A percentile compares a stretch with the other conserved stretches of the same genome.
Conservation (phyloP, 2,329 filamentous ascomycete genomes). For the Pseudogymnoascus sp. region DNA sequence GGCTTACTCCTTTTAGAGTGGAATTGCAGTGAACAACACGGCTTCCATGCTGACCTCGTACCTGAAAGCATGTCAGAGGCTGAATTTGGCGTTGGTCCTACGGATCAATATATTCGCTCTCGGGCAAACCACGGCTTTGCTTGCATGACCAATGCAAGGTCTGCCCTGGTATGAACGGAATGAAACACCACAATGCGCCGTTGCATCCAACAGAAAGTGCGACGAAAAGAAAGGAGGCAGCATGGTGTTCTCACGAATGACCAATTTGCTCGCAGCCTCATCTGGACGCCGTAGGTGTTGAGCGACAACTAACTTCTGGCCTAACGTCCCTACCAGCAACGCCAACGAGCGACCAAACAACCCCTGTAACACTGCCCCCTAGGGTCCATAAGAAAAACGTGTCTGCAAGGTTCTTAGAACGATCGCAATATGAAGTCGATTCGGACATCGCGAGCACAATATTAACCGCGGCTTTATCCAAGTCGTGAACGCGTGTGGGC, state of each 20-base stretch:
- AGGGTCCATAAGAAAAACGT: not conserved
- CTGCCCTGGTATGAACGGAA: not conserved
- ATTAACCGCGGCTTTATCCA: not conserved
- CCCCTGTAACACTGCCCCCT: not conserved
- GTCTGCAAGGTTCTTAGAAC: not conserved
- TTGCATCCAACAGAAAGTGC: not conserved
- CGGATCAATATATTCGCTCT: not conserved
- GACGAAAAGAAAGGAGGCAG: not conserved
- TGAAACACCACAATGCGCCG: not conserved
- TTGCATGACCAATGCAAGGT: not conserved
- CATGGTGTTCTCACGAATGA: not conserved
- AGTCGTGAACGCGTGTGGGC: not conserved
- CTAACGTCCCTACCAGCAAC: not conserved
- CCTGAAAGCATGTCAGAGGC: not conserved
- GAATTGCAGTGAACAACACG: not conserved
- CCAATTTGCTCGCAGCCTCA: not conserved
- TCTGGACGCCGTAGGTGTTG: not conserved
- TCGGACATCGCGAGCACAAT: not conserved
- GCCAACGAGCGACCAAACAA: not conserved
- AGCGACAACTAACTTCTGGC: not conserved
- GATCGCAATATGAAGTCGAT: not conserved
- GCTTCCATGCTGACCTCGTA: not conserved
- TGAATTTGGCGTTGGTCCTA: not conserved
- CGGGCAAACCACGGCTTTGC: not conserved
- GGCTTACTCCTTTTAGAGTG: not conserved